phyloP scores from a whole-genome alignment of 202 grass and related monocot genomes.

The Carex sylvatica region DNA sequence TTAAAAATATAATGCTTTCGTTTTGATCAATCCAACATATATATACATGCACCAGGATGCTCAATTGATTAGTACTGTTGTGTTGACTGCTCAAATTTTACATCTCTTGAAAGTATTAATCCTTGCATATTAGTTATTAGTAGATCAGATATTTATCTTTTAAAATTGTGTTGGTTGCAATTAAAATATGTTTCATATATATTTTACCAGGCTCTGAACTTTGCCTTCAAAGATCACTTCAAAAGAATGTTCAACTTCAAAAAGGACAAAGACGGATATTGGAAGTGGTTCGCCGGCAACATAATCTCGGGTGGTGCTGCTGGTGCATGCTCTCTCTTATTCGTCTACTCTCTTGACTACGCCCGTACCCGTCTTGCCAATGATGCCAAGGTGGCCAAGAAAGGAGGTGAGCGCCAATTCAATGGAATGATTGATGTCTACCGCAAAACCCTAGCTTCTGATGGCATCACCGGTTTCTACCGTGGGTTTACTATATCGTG shows the following conservation, averaged over 20 bases:
- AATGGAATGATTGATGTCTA: slow-evolving; percentile 61
- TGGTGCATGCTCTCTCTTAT: slow-evolving; percentile 59
- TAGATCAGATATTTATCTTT: no score
- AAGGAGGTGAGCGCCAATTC: slow-evolving; percentile 54
- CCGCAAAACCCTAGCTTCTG: slow-evolving; percentile 39
- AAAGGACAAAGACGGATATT: slow-evolving; percentile 65
- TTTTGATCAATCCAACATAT: no score
- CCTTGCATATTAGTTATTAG: no score
- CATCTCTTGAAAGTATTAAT: no score
- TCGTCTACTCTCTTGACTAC: slow-evolving; percentile 57
- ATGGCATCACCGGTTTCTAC: slow-evolving; percentile 50
- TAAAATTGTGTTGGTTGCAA: no score
- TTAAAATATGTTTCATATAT: not conserved
- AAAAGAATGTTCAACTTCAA: slow-evolving; percentile 74
- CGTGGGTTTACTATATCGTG: slow-evolving; percentile 63
- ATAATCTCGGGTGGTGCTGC: slow-evolving; percentile 57
- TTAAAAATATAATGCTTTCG: no score
- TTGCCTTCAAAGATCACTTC: slow-evolving; percentile 62
- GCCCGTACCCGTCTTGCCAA: slow-evolving; percentile 55
- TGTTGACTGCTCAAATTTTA: no score
- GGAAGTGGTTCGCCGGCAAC: slow-evolving; percentile 70
- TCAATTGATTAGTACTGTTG: no score
- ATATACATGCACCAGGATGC: no score
- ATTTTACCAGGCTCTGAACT: slow-evolving; percentile 50
- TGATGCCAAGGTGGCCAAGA: slow-evolving; percentile 56